Evolutionary conservation across 1,139 yeast species (phyloP).

Genomic region (Yamadazyma triangularis): DNA sequence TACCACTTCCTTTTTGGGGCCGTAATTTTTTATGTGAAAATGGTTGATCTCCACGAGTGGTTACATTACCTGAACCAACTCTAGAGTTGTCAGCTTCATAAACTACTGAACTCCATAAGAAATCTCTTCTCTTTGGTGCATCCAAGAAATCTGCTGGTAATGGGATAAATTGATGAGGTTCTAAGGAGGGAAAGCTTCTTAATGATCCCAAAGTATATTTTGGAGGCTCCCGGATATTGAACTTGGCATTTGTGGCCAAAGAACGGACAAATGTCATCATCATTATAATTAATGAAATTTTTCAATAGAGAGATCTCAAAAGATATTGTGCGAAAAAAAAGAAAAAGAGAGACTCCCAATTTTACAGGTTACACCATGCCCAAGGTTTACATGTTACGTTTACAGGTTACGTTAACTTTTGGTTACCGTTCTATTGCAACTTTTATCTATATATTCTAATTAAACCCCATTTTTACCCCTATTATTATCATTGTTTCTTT

Average conservation of each 20-base stretch:
- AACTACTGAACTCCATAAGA: constrained; percentile 91
- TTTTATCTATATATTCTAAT: no score
- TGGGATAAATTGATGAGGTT: constrained; percentile 75
- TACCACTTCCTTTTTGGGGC: constrained; percentile 92
- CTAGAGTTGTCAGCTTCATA: constrained; percentile 87
- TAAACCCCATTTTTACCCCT: no score
- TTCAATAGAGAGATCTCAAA: no score
- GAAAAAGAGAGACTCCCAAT: no score
- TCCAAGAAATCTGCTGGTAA: constrained; percentile 66
- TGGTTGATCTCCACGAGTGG: constrained; percentile 82
- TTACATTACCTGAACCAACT: constrained; percentile 84
- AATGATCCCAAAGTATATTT: constrained; percentile 72
- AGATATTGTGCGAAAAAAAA: no score
- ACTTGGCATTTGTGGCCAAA: constrained; percentile 28
- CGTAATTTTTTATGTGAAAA: constrained; percentile 78
- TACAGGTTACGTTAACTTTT: no score
- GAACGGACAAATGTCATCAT: constrained; percentile 24
- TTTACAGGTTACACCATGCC: no score
- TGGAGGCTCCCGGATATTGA: constrained; percentile 50
- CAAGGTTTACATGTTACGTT: no score
- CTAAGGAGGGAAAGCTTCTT: constrained; percentile 83
- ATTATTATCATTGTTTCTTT: no score
- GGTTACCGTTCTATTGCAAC: no score
- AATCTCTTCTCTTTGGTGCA: constrained; percentile 79
- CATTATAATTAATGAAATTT: no score